Conservation (phyloP, 768 basidiomycete genomes). For the Tricholoma saponaceum region DNA sequence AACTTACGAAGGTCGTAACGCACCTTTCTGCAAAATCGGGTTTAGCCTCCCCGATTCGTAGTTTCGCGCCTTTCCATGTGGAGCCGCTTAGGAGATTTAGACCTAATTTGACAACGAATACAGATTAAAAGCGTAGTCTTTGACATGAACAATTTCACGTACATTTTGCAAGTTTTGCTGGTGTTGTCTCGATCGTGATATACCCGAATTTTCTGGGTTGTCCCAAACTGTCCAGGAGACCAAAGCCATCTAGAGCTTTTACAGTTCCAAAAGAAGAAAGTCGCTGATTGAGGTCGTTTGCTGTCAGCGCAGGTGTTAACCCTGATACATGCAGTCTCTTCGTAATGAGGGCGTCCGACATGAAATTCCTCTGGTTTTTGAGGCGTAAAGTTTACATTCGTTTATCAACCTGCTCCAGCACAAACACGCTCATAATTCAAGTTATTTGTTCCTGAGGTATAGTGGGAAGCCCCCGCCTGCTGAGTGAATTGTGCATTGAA, state of each 20-base stretch:
- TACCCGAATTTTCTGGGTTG: slow-evolving; percentile 69
- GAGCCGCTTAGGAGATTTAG: slow-evolving; percentile 74
- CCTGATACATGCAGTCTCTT: slow-evolving; percentile 77
- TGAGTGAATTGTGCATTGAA: too few relatives aligned
- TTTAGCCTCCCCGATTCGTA: slow-evolving; percentile 81
- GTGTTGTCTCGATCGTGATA: slow-evolving; percentile 64
- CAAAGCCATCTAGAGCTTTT: slow-evolving; percentile 66
- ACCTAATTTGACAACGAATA: slow-evolving; percentile 35
- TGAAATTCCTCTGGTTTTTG: too few relatives aligned
- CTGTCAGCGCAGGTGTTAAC: slow-evolving; percentile 60
- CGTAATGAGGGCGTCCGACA: slow-evolving; percentile 24
- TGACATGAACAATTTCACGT: slow-evolving; percentile 16
- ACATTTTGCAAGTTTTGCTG: slow-evolving; percentile 63
- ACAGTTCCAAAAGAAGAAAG: slow-evolving; percentile 68
- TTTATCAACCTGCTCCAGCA: too few relatives aligned
- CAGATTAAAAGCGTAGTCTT: neutral
- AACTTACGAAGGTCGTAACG: slow-evolving; percentile 13
- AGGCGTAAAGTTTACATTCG: too few relatives aligned
- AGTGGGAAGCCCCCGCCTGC: too few relatives aligned
- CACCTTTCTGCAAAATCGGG: slow-evolving; percentile 68
- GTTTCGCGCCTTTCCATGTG: slow-evolving; percentile 84
- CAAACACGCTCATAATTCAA: too few relatives aligned
- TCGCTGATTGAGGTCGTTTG: slow-evolving; percentile 51
- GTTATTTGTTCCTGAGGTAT: too few relatives aligned
- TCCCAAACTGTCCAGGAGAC: slow-evolving; percentile 57